These are phyloP conservation scores for Colletotrichum nymphaeae DNA, from an alignment of 2,329 filamentous ascomycete species.

Conservation along the genomic window DNA sequence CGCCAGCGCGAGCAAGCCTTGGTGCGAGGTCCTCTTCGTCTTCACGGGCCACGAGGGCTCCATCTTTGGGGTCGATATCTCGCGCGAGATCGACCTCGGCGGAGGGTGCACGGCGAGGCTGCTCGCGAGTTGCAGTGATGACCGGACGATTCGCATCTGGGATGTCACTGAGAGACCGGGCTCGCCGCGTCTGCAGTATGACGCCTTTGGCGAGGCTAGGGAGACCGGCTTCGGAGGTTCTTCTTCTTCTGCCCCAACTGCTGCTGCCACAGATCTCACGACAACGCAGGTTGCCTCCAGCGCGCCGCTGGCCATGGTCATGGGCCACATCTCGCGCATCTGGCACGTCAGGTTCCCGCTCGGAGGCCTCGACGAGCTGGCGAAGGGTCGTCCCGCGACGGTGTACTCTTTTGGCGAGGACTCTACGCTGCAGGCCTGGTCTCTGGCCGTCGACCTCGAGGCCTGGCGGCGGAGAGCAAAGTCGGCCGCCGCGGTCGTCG, in stretches of 20 bases:
- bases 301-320: slow-evolving; percentile 74
- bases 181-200: slow-evolving; percentile 38
- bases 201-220: slow-evolving; percentile 49
- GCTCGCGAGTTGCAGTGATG: slow-evolving; percentile 94
- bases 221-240: slow-evolving; percentile 72
- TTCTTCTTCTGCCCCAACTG: not conserved
- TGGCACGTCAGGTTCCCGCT: slow-evolving; percentile 82
- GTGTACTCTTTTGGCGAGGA: slow-evolving; percentile 90
- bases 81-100: slow-evolving; percentile 58
- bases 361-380: slow-evolving; percentile 33
- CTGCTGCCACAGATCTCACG: slow-evolving; percentile 39
- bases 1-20: not conserved
- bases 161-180: slow-evolving; percentile 71
- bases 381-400: slow-evolving; percentile 48
- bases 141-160: slow-evolving; percentile 91
- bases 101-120: slow-evolving; percentile 63
- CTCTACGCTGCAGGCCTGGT: slow-evolving; percentile 80
- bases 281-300: slow-evolving; percentile 43
- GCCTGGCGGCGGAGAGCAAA: slow-evolving; percentile 26
- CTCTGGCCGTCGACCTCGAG: slow-evolving; percentile 54
- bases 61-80: slow-evolving; percentile 90
- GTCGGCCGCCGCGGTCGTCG: not conserved
- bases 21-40: slow-evolving; percentile 61
- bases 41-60: slow-evolving; percentile 87
- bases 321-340: slow-evolving; percentile 90